A percentile compares a stretch with the other conserved stretches of the same genome.
Evolutionary conservation across 768 basidiomycete genomes (phyloP).

Genomic region (Dioszegia aurantiaca): DNA sequence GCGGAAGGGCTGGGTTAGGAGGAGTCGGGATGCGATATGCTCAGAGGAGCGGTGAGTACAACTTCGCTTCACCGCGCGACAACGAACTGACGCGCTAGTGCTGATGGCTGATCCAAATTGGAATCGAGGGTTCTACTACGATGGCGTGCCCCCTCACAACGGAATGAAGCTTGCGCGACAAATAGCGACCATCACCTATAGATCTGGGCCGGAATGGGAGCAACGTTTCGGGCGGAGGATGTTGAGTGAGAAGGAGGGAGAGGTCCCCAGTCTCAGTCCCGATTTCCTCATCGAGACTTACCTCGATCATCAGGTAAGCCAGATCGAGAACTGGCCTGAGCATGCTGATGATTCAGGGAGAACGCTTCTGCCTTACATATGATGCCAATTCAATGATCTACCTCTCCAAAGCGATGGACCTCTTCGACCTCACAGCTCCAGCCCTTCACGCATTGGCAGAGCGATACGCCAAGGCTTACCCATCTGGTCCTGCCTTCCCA

Average conservation of each 20-base stretch:
- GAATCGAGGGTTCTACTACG: slow-evolving; percentile 99
- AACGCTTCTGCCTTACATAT: slow-evolving; percentile 96
- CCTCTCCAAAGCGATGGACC: slow-evolving; percentile 98
- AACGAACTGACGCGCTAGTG: slow-evolving; percentile 58
- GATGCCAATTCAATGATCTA: slow-evolving; percentile 99
- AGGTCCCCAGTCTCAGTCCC: slow-evolving; percentile 76
- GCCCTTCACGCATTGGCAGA: slow-evolving; percentile 64
- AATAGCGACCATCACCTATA: slow-evolving; percentile 98
- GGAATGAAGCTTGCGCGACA: slow-evolving; percentile 99
- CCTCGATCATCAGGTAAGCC: slow-evolving; percentile 75
- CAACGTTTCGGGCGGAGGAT: slow-evolving; percentile 78
- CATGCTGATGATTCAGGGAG: slow-evolving; percentile 60
- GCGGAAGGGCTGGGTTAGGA: slow-evolving; percentile 84
- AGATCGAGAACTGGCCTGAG: no score
- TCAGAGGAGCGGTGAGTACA: slow-evolving; percentile 78
- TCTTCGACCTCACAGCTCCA: slow-evolving; percentile 87
- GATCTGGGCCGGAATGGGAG: slow-evolving; percentile 99
- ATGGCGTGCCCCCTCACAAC: slow-evolving; percentile 86
- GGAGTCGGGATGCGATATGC: slow-evolving; percentile 95
- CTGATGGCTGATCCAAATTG: slow-evolving; percentile 99
- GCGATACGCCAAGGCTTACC: slow-evolving; percentile 40
- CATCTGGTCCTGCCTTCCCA: slow-evolving; percentile 44
- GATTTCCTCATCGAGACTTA: slow-evolving; percentile 99
- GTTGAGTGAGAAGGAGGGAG: slow-evolving; percentile 45
- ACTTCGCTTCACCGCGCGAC: neutral